A percentile compares a stretch with the other conserved stretches of the same genome.
Evolutionary conservation across 163 green algal genomes (phyloP).

Genomic region (Chloromonas sp.): DNA sequence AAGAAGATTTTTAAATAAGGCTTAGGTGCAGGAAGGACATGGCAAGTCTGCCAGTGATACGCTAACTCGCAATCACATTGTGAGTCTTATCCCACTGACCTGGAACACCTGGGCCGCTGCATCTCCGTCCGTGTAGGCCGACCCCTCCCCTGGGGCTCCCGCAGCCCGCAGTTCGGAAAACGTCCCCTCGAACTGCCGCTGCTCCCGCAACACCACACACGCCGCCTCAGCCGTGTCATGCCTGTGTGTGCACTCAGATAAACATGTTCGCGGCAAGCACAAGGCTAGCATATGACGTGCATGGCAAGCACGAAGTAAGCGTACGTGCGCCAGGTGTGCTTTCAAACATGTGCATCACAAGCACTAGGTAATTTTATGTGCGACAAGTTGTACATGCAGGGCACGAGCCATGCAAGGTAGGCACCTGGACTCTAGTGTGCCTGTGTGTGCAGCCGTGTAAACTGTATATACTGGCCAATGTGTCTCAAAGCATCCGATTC

Average conservation of each 20-base stretch:
- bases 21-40: background rate
- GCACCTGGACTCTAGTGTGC: background rate
- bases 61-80: background rate
- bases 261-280: too few relatives aligned
- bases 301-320: background rate
- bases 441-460: background rate
- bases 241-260: conserved; percentile 12
- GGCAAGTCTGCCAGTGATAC: background rate
- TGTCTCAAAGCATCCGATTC: background rate
- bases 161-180: conserved; percentile 49
- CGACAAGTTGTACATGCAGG: background rate
- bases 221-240: conserved; percentile 16
- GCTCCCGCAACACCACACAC: conserved; percentile 38
- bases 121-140: conserved; percentile 62
- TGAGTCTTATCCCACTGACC: background rate
- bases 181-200: conserved; percentile 51
- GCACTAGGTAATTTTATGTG: background rate
- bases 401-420: background rate
- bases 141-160: conserved; percentile 38
- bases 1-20: background rate
- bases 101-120: conserved; percentile 39
- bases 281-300: too few relatives aligned
- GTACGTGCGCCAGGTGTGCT: background rate
- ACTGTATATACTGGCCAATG: background rate
- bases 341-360: background rate